Conservation (phyloP, 192 early-diverging fungal species). For the Backusella morwellensis region DNA sequence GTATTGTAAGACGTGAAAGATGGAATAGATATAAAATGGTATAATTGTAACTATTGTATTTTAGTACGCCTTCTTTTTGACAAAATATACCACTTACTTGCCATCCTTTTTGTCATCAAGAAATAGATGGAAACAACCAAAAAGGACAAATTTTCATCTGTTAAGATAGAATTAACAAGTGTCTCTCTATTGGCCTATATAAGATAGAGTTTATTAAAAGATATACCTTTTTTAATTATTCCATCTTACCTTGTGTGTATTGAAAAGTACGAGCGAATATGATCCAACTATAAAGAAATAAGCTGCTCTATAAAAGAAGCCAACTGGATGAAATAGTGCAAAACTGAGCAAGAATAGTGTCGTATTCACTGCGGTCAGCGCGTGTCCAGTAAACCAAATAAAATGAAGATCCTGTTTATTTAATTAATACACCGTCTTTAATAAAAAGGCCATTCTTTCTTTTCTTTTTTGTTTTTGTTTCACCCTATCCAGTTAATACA, state of each 20-base stretch:
- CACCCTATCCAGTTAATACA: not conserved
- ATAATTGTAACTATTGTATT: conserved; percentile 18
- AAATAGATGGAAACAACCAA: conserved; percentile 28
- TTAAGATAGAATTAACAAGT: conserved; percentile 6
- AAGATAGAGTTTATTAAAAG: not conserved
- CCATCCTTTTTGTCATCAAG: conserved; percentile 18
- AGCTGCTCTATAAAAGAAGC: conserved; percentile 22
- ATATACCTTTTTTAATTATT: not conserved
- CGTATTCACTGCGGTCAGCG: not conserved
- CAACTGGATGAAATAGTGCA: conserved; percentile 17
- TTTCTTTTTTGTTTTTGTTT: not conserved
- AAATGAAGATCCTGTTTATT: conserved; percentile 19
- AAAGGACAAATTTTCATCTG: conserved; percentile 32
- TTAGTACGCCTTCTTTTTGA: not conserved
- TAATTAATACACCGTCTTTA: not conserved
- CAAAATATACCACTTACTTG: conserved; percentile 19
- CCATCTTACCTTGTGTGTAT: conserved; percentile 24
- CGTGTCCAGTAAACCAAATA: conserved; percentile 32
- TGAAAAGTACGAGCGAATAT: conserved; percentile 29
- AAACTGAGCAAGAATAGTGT: conserved; percentile 22
- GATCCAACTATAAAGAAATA: conserved; percentile 18
- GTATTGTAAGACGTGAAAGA: conserved; percentile 29
- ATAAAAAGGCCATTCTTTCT: not conserved
- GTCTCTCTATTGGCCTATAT: conserved; percentile 4
- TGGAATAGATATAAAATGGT: conserved; percentile 26